Percentiles rank a stretch among this genome's conserved stretches.
Conservation (phyloP, 768 basidiomycete genomes). For the Auricularia cornea region DNA sequence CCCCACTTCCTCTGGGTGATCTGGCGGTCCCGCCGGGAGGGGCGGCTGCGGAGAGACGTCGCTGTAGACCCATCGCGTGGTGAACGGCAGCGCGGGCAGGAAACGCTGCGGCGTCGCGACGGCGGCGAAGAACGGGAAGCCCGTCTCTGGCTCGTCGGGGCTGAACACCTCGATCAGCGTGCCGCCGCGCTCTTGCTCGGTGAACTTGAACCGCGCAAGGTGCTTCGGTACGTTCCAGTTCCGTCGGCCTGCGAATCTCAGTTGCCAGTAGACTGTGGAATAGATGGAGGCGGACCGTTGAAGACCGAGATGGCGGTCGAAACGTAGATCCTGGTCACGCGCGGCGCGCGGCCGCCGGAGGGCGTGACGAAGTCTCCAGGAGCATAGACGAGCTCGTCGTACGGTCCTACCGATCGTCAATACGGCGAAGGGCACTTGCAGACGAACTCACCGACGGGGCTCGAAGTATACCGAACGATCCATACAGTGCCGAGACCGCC, state of each 20-base stretch:
- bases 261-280: neutral
- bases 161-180: neutral
- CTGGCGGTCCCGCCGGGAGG: neutral
- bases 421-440: neutral
- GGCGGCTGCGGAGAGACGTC: constrained; percentile 1
- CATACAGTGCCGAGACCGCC: neutral
- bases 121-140: constrained; percentile 5
- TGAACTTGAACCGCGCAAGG: constrained; percentile 9
- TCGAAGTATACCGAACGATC: neutral
- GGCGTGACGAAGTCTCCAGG: constrained; percentile 9
- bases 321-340: constrained; percentile 10
- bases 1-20: neutral
- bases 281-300: constrained; percentile 3
- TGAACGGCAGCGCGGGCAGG: constrained; percentile 4
- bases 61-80: neutral
- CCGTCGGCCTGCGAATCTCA: constrained; percentile 3
- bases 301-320: constrained; percentile 8
- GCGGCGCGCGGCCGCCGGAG: neutral
- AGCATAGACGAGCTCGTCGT: constrained; percentile 11
- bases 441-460: neutral
- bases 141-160: neutral
- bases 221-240: constrained; percentile 12
- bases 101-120: constrained; percentile 1
- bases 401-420: constrained; percentile 2
- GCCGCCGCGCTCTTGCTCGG: neutral